Evolutionary conservation across 2,329 filamentous ascomycete genomes (phyloP), one percentile per base, ranked within the genome.

Genomic region (Stromatinia cepivora): DNA sequence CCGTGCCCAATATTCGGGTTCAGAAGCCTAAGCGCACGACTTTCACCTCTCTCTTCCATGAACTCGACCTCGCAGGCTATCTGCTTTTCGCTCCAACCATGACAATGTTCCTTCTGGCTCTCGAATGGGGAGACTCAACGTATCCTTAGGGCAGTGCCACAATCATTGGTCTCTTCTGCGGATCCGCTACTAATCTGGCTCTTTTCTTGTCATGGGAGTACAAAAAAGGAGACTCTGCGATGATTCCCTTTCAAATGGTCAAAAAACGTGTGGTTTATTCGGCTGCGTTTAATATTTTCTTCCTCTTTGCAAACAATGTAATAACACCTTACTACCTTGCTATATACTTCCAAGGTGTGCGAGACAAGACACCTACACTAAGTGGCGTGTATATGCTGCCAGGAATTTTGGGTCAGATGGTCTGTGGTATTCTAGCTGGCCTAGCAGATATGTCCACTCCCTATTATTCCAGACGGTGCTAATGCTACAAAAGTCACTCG

Each of bases 311-410:
- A 10, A 54, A 25, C 22, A 48, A 73, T 57, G 39, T 75, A 4
- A 61, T 50, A 5, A 28, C 52, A 3, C 31, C 88, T 63, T 83
- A 81, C 74, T 83, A 84, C 69, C 76, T 84, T 13, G 81, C 84
- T 1, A 79, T 84, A 69, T 85, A 83, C 77, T 84, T 85, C 75
- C 82, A 86, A 76, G 79, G 81, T 48, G 80, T 85, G 70, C 79
- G 78, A 69, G 79, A 78, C 17, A 76, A 76, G 57, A 74, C 71
- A 42, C 78, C 81, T 5, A 77, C 77, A 3, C 62, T 76, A 64
- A 80, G 80, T 7, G 82, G 81, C 9, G 77, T 82, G 9, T 77
- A 78, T 63, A 78, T 79, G 39, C 75, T 84, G 34, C 80, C 82
- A 5, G 71, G 78, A 1, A 80, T 82, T 71, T 75, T 84, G 15